Percentiles rank a stretch among this genome's conserved stretches.
phyloP scores from a whole-genome alignment of 75 land plant species.

The Pinus tabuliformis region DNA sequence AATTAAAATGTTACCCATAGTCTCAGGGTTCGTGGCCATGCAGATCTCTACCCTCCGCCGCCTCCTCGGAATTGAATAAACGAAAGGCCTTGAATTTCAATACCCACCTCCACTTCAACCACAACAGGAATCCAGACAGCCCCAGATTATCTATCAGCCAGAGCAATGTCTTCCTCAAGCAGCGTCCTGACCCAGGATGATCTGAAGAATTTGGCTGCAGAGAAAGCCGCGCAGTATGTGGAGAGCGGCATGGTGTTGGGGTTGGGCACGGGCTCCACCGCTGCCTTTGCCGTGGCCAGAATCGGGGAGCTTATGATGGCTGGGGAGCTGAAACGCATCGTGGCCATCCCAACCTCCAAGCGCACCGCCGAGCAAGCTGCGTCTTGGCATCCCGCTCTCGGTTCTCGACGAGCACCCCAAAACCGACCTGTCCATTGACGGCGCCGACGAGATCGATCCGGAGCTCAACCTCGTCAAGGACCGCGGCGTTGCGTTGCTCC shows the following conservation, averaged over 20 bases:
- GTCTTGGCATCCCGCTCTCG: conserved; percentile 74
- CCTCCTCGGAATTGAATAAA: too few relatives aligned
- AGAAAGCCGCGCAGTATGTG: conserved; percentile 93
- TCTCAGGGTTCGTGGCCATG: too few relatives aligned
- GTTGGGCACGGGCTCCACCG: conserved; percentile 92
- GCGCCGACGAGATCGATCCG: conserved; percentile 92
- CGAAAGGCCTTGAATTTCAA: too few relatives aligned
- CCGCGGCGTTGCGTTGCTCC: conserved; percentile 77
- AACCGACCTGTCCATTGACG: conserved; percentile 87
- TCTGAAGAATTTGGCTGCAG: conserved; percentile 77
- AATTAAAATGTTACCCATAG: too few relatives aligned
- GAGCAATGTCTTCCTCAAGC: too few relatives aligned
- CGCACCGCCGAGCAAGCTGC: conserved; percentile 83
- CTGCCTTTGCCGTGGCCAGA: conserved; percentile 87
- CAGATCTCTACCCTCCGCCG: too few relatives aligned
- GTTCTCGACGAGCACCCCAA: conserved; percentile 75
- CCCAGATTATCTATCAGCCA: too few relatives aligned
- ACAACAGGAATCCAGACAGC: too few relatives aligned
- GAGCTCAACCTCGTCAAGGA: conserved; percentile 81
- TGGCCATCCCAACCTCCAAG: conserved; percentile 77
- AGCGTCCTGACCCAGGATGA: conserved; percentile 62
- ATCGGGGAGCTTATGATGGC: conserved; percentile 61
- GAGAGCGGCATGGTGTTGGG: conserved; percentile 88
- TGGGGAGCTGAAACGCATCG: background rate
- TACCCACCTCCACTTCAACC: too few relatives aligned